Base-by-base conservation (phyloP, 805 yeast species). In the Debaryomyces castellii region DNA sequence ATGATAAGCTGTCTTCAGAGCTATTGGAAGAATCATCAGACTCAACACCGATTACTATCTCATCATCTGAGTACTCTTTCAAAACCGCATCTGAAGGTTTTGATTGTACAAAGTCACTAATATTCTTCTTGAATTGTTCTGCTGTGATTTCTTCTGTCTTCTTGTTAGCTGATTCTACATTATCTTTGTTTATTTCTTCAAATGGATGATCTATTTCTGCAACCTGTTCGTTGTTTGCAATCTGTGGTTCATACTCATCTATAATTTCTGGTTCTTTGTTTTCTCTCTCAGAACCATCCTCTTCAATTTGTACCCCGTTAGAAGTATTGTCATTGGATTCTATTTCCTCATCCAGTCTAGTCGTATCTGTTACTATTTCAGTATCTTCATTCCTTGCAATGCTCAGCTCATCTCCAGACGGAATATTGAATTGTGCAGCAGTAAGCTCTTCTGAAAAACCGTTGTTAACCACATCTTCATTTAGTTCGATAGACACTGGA, bases 41-140 rank as follows among this genome's bases (percentile, higher is more conserved):
- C 5, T 50, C 40, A 10, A 46, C 51, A 17, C 54, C 60, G 1
- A 61, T 46, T 16, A 54, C 51, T 18, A 63, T 58, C 4, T 63
- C 67, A 39, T 63, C 69, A 45, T 63, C 69, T 3, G 68, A 63
- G n/a, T 51, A 48, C 11, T 47, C 45, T 9, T 50, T 50, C 27
- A 52, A 30, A 9, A 41, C 49, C 25, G 45, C 54, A 4, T 38
- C 33, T 9, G 22, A 9, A 14, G 18, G 18, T 33, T 43, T 27
- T 4, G 40, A 37, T n/a, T 6, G 11, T 18, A 37, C n/a, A 37
- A 37, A 37, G 10, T 23, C 40, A 3, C 6, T 21, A 22, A 37
- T 21, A 5, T 7, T 22, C 28, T 14, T 23, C 10, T 14, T 37
- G 9, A 23, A 21, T 12, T 22, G 21, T n/a, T 23, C 24, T 10